Evolutionary conservation across 495 filamentous ascomycete genomes (phyloP), one percentile per base, ranked within the genome.

Genomic region (Tricharina praecox): DNA sequence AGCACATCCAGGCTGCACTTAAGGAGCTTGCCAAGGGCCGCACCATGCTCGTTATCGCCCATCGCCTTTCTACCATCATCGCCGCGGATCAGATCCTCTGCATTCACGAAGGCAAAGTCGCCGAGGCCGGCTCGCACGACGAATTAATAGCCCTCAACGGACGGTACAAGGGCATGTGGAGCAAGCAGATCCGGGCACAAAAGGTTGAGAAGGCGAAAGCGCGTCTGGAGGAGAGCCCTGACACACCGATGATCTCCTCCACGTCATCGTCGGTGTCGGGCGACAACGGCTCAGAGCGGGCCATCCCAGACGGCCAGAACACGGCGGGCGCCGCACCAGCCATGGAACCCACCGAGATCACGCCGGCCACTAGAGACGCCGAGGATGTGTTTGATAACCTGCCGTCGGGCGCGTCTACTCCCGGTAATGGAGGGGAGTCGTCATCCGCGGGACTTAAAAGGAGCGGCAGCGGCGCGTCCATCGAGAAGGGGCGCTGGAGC

Each of bases 41-140:
- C 34, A 97, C 90, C 1, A 81, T 92, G 65, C 71, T 85, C 21
- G 76, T 85, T 9, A 84, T 85, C 52, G 80, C 80, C 13, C 90
- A 97, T 63, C 81, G 90, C 26, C 71, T 97, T 35, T 93, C 84
- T 41, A 97, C 90, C 4, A 94, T 97, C 64, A 90, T 83, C 0
- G 80, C 78, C 35, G 90, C 92, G 34, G 85, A 96, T 58, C 90
- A 92, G 53, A 97, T 97, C 51, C 68, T 96, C 28, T 86, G 93
- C n/a, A 66, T 97, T 8, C 77, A 87, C 54, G 76, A 81, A 52
- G 90, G 90, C 24, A 73, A 72, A 49, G 83, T 97, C 16, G 74
- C 71, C 2, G 90, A 97, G 67, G 72, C 73, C 16, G 90, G 90
- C 23, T 93, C 82, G 3, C 90, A 97, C 59, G 71, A 85, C 34